Percentiles rank a stretch among this genome's conserved stretches.
These are phyloP conservation scores for Paratinospora sagittata DNA, from an alignment of 164 flowering plant genomes.

Conservation along the genomic window DNA sequence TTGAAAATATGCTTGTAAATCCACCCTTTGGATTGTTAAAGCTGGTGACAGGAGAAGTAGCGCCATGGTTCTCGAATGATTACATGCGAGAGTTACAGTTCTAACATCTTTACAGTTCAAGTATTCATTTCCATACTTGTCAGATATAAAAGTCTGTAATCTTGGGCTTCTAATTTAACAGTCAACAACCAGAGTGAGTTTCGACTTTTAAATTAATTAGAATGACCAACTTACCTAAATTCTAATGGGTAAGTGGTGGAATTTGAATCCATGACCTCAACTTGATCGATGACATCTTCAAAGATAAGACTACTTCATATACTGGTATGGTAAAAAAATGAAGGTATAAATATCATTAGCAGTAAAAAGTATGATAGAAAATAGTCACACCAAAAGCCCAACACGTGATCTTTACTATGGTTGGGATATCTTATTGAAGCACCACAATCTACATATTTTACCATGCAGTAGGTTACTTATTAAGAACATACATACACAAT, in stretches of 20 bases:
- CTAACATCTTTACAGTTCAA: neutral
- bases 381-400: neutral
- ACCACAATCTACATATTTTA: neutral
- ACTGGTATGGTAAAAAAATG: neutral
- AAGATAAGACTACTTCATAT: neutral
- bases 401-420: neutral
- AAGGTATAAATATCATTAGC: too few species aligned
- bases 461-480: neutral
- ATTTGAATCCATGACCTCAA: too few species aligned
- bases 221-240: too few species aligned
- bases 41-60: neutral
- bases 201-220: too few species aligned
- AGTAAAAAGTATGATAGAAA: too few species aligned
- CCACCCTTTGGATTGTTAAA: too few species aligned
- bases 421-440: neutral
- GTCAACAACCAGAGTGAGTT: too few species aligned
- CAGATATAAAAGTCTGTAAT: too few species aligned
- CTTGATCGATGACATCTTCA: too few species aligned
- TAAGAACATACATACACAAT: neutral
- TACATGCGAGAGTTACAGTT: too few species aligned
- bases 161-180: too few species aligned
- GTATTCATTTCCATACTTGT: neutral
- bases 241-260: too few species aligned
- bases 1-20: neutral
- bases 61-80: neutral